Evolutionary conservation across 495 filamentous ascomycete genomes (phyloP).

Genomic region (Trichoderma asperelloides): DNA sequence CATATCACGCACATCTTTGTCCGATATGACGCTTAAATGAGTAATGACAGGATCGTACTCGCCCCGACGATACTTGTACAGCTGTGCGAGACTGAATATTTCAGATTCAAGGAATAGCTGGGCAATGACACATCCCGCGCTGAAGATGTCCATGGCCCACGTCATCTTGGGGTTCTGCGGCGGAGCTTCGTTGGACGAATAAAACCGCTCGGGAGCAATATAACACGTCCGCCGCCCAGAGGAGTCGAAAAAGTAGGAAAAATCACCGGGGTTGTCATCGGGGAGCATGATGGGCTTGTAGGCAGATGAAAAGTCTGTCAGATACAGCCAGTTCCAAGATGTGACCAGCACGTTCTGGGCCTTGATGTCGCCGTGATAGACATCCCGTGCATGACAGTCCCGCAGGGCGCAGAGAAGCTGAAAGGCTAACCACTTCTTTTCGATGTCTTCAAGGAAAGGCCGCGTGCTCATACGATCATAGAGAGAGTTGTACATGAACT

Average conservation of each 20-base stretch:
- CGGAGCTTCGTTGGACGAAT: conserved; percentile 55
- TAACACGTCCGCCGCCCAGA: conserved; percentile 93
- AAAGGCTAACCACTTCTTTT: conserved; percentile 98
- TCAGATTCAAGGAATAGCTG: conserved; percentile 94
- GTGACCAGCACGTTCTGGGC: conserved; percentile 94
- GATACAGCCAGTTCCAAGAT: conserved; percentile 99
- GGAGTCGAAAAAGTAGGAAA: conserved; percentile 94
- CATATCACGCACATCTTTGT: conserved; percentile 77
- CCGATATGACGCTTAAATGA: conserved; percentile 77
- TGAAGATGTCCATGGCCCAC: conserved; percentile 99
- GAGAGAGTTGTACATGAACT: conserved; percentile 90
- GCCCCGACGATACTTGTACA: conserved; percentile 85
- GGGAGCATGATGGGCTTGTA: conserved; percentile 95
- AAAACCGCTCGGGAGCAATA: conserved; percentile 86
- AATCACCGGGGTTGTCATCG: conserved; percentile 94
- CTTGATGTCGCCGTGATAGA: conserved; percentile 98
- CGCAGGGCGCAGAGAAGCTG: conserved; percentile 88
- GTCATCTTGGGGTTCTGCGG: conserved; percentile 46
- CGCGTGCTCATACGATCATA: conserved; percentile 96
- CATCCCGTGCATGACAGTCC: conserved; percentile 82
- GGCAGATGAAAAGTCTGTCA: conserved; percentile 88
- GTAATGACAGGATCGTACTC: conserved; percentile 82
- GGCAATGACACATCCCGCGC: conserved; percentile 92
- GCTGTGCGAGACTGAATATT: conserved; percentile 84
- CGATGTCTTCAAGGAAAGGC: conserved; percentile 94